Percentiles rank a stretch among this genome's conserved stretches.
Evolutionary conservation across 2,329 filamentous ascomycete genomes (phyloP).

Genomic region (Trichoderma breve): DNA sequence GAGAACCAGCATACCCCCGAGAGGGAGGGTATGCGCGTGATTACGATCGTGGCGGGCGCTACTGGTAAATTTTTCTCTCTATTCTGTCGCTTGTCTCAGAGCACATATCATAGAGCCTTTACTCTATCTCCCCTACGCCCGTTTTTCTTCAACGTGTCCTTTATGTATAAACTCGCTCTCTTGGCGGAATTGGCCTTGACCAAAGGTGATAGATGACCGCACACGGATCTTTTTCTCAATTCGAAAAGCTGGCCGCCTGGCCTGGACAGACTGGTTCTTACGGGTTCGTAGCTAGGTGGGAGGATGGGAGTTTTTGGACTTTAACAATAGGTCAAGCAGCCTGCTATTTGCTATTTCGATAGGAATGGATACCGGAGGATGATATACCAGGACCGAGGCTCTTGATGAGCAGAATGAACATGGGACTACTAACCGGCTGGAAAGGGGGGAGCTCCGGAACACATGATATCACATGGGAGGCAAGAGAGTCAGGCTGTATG

Average conservation of each 20-base stretch:
- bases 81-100: slow-evolving; percentile 2
- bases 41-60: slow-evolving; percentile 50
- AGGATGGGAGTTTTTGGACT: slow-evolving; percentile 2
- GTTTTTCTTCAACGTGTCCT: background rate
- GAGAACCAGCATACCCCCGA: slow-evolving; percentile 40
- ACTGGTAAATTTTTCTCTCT: slow-evolving; percentile 46
- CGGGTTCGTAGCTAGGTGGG: background rate
- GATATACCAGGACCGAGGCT: background rate
- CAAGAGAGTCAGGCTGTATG: slow-evolving; percentile 23
- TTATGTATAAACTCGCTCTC: slow-evolving; percentile 16
- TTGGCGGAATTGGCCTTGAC: slow-evolving; percentile 38
- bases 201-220: slow-evolving; percentile 35
- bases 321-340: slow-evolving; percentile 13
- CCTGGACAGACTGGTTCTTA: background rate
- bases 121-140: background rate
- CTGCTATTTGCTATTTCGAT: slow-evolving; percentile 14
- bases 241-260: slow-evolving; percentile 7
- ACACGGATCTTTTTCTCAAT: background rate
- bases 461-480: slow-evolving; percentile 16
- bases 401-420: slow-evolving; percentile 12
- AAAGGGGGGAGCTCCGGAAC: background rate
- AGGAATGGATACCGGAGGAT: slow-evolving; percentile 6
- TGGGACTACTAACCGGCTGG: background rate
- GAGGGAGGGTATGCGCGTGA: slow-evolving; percentile 44
- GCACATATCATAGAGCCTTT: background rate